Evolutionary conservation across 176 grass and related monocot species (phyloP).

Genomic region (Eragrostis curvula): DNA sequence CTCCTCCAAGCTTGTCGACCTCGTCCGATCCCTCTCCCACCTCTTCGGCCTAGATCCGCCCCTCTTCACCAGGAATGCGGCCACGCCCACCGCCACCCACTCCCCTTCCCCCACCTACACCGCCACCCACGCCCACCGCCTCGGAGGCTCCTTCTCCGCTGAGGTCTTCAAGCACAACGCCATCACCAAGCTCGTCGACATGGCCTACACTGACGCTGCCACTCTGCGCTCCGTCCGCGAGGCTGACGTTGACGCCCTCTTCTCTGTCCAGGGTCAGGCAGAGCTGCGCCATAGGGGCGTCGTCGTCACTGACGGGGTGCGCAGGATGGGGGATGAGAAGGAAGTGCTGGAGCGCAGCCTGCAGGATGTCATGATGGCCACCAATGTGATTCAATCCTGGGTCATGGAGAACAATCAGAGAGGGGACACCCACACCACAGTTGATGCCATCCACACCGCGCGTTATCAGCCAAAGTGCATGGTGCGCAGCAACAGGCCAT

Average conservation of each 20-base stretch:
- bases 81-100: constrained; percentile 3
- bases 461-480: constrained; percentile 58
- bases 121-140: constrained; percentile 38
- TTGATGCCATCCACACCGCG: constrained; percentile 46
- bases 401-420: constrained; percentile 50
- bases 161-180: constrained; percentile 80
- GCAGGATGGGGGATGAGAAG: constrained; percentile 67
- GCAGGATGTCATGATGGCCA: constrained; percentile 73
- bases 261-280: constrained; percentile 60
- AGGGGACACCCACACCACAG: constrained; percentile 24
- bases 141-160: constrained; percentile 46
- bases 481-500: constrained; percentile 67
- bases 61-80: constrained; percentile 61
- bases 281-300: constrained; percentile 58
- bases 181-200: constrained; percentile 63
- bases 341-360: constrained; percentile 73
- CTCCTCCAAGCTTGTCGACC: constrained; percentile 85
- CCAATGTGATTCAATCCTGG: constrained; percentile 67
- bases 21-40: constrained; percentile 74
- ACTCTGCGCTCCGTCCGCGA: constrained; percentile 46
- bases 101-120: constrained; percentile 34
- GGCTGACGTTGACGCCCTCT: constrained; percentile 65
- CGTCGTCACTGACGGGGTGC: constrained; percentile 51
- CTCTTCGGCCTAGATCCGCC: constrained; percentile 83
- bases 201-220: constrained; percentile 39